Evolutionary conservation across 768 basidiomycete genomes (phyloP).

Genomic region (Termitomyces heimii): DNA sequence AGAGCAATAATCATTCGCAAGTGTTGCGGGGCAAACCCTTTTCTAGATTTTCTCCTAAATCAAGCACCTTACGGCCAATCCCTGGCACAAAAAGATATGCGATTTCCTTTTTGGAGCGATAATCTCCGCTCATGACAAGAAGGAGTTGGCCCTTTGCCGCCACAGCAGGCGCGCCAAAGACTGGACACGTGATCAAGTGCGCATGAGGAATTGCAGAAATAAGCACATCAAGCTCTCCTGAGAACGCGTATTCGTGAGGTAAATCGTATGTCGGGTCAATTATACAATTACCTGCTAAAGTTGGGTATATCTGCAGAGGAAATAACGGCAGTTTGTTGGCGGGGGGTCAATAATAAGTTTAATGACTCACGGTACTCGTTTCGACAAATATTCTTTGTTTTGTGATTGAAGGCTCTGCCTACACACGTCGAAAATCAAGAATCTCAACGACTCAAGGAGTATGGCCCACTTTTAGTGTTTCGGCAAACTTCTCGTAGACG

Average conservation of each 20-base stretch:
- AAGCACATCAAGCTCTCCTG: constrained; percentile 65
- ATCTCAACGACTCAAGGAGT: background rate
- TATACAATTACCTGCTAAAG: constrained; percentile 35
- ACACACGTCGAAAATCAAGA: constrained; percentile 10
- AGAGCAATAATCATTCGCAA: background rate
- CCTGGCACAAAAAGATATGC: constrained; percentile 75
- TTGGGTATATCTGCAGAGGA: constrained; percentile 43
- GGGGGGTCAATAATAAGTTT: background rate
- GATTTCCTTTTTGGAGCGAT: constrained; percentile 74
- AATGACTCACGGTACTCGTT: constrained; percentile 59
- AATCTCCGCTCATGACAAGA: constrained; percentile 76
- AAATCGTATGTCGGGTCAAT: background rate
- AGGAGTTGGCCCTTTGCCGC: constrained; percentile 65
- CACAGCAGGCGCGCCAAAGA: constrained; percentile 66
- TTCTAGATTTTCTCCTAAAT: constrained; percentile 83
- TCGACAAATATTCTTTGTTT: constrained; percentile 77
- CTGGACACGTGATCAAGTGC: constrained; percentile 68
- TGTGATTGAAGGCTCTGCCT: constrained; percentile 34
- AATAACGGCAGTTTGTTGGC: constrained; percentile 1
- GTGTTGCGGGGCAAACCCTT: constrained; percentile 40
- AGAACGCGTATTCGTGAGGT: background rate
- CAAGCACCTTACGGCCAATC: constrained; percentile 69
- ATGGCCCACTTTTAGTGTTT: constrained; percentile 46
- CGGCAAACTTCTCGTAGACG: constrained; percentile 56
- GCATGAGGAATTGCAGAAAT: constrained; percentile 53